Evolutionary conservation across 1,139 yeast genomes (phyloP), one percentile per base, ranked within the genome.

Genomic region (Saccharomyces pastorianus): DNA sequence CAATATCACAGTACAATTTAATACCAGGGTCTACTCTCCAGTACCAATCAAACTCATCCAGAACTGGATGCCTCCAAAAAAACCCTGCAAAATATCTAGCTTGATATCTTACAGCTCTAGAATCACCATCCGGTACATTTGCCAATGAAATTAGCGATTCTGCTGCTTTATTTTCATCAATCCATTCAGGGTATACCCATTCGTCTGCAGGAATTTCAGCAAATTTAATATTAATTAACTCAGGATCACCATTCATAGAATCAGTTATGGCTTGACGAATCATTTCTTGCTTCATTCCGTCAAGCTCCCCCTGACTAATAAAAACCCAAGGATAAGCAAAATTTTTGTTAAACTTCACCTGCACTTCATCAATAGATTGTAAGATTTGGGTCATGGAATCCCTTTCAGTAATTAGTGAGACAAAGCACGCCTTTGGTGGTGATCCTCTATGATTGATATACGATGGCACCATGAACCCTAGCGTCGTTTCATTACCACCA

Each of bases 1-100:
- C 82, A 60, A 88, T 75, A 68, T 88, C 93, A 75, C 96, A 89
- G 69, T 73, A 83, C 56, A 88, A 77, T 68, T 80, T 77, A 65
- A 86, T 81, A 65, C 83, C 88, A 26, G 96, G 96, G 71, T 90
- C 96, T 55, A 90, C 96, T 71, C 96, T 83, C 96, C 96, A 90
- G 76, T 88, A 88, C 77, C 86, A 88, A 62, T 85, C 88, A 70
- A 81, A 88, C 46, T 84, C 83, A 54, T 75, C 76, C 79, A 88
- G 72, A 50, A 85, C 69, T 48, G 81, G 83, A 64, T 88, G 95
- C 71, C 86, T 78, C 77, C 82, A 88, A 75, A 90, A 89, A 72
- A 88, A 87, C 0, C 96, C 96, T 32, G 91, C 82, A 68, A 89
- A 95, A 70, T 77, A 90, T 65, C 97, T 82, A 72, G 96, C 89